Percentiles rank a stretch among this genome's conserved stretches.
These are phyloP conservation scores for Clavispora fructus DNA, from an alignment of 805 yeast species.

Conservation along the genomic window DNA sequence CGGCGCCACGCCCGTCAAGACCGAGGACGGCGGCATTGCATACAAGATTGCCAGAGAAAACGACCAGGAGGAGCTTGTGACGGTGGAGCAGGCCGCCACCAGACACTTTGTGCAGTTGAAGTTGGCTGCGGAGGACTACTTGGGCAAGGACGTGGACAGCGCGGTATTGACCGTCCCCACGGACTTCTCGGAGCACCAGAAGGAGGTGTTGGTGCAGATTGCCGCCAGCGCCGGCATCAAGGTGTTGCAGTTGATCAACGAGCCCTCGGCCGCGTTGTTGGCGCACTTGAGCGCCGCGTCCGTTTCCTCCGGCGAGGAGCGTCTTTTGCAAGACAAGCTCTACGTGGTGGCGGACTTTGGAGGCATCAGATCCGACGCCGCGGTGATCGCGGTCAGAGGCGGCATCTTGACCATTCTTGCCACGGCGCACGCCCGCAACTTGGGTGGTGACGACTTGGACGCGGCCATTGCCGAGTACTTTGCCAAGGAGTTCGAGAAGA, in stretches of 20 bases:
- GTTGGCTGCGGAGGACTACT: conserved; percentile 87
- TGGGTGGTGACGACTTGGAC: conserved; percentile 90
- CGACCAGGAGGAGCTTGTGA: conserved; percentile 46
- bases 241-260: conserved; percentile 83
- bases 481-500: conserved; percentile 92
- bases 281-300: conserved; percentile 57
- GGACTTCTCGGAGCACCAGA: conserved; percentile 72
- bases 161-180: conserved; percentile 90
- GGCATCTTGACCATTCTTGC: conserved; percentile 88
- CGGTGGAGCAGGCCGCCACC: conserved; percentile 72
- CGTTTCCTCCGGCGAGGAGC: conserved; percentile 28
- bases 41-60: conserved; percentile 54
- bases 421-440: conserved; percentile 71
- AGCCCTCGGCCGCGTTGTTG: conserved; percentile 86
- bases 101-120: conserved; percentile 82
- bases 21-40: conserved; percentile 60
- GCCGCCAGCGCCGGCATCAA: conserved; percentile 69
- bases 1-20: conserved; percentile 57
- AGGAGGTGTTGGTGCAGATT: conserved; percentile 53
- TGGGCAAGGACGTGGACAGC: conserved; percentile 75
- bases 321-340: conserved; percentile 57
- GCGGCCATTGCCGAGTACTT: conserved; percentile 73
- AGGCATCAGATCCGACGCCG: conserved; percentile 92
- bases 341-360: conserved; percentile 96
- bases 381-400: conserved; percentile 88